These are phyloP conservation scores for Nadsonia fulvescens DNA, from an alignment of 805 yeast species.

Conservation along the genomic window DNA sequence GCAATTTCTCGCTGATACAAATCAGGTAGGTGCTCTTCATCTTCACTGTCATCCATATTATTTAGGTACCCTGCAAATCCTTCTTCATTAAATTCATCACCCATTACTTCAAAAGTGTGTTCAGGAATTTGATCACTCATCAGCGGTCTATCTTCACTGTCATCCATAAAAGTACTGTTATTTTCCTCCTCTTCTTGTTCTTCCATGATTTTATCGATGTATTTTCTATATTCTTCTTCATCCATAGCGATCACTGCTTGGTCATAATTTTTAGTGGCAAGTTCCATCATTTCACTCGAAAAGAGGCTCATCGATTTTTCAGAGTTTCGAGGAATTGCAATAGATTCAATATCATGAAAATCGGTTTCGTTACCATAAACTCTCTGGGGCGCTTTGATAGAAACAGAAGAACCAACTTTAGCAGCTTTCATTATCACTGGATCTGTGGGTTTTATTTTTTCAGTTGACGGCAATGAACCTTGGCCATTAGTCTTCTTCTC, in stretches of 20 bases:
- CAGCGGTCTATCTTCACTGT: constrained; percentile 5
- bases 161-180: constrained; percentile 7
- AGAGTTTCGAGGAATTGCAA: too few species aligned
- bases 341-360: too few species aligned
- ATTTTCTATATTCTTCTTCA: too few species aligned
- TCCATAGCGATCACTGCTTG: constrained; percentile 21
- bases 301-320: too few species aligned
- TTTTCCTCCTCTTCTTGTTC: constrained; percentile 7
- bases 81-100: constrained; percentile 14
- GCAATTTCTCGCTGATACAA: constrained; percentile 31
- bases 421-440: too few species aligned
- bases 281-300: neutral
- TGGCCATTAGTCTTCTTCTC: too few species aligned
- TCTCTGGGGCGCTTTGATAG: too few species aligned
- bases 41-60: constrained; percentile 10
- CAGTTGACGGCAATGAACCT: too few species aligned
- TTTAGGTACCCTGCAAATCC: constrained; percentile 6
- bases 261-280: neutral
- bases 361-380: too few species aligned
- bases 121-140: constrained; percentile 12
- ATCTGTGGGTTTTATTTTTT: too few species aligned
- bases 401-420: too few species aligned
- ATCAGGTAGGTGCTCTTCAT: constrained; percentile 18
- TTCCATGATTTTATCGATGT: too few species aligned
- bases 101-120: constrained; percentile 8